These are phyloP conservation scores for Fusarium illudens DNA, from an alignment of 2,329 filamentous ascomycete genomes.

Conservation along the genomic window DNA sequence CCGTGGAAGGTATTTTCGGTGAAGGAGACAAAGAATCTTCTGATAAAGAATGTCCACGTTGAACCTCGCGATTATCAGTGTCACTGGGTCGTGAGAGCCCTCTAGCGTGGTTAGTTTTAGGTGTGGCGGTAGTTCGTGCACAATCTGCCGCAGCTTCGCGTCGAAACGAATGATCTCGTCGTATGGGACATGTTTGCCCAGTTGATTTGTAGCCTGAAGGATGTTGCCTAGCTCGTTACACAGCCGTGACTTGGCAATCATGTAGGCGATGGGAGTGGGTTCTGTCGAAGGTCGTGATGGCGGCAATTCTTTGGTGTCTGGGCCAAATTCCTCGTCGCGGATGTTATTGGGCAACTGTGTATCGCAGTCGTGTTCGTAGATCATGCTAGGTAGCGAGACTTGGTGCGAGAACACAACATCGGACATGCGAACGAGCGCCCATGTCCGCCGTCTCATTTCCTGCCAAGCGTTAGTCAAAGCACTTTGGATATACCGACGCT, in stretches of 20 bases:
- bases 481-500: background rate
- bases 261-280: constrained; percentile 79
- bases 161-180: constrained; percentile 72
- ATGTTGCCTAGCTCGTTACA: constrained; percentile 76
- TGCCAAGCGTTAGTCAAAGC: constrained; percentile 39
- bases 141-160: constrained; percentile 66
- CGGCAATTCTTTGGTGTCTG: constrained; percentile 72
- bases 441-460: constrained; percentile 76
- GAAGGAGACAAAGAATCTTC: constrained; percentile 87
- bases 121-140: constrained; percentile 78
- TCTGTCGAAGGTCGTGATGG: constrained; percentile 72
- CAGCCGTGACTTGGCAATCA: constrained; percentile 77
- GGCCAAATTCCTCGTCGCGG: constrained; percentile 81
- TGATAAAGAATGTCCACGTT: constrained; percentile 86
- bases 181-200: constrained; percentile 65
- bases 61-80: constrained; percentile 85
- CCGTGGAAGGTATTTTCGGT: constrained; percentile 84
- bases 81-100: constrained; percentile 80
- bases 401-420: constrained; percentile 84
- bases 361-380: constrained; percentile 78
- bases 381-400: constrained; percentile 71
- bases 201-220: constrained; percentile 68
- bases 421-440: constrained; percentile 75
- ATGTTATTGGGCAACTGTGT: constrained; percentile 79
- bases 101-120: constrained; percentile 79